Evolutionary conservation across 768 basidiomycete species (phyloP), one percentile per base, ranked within the genome.

Genomic region (Lactarius hatsudake): DNA sequence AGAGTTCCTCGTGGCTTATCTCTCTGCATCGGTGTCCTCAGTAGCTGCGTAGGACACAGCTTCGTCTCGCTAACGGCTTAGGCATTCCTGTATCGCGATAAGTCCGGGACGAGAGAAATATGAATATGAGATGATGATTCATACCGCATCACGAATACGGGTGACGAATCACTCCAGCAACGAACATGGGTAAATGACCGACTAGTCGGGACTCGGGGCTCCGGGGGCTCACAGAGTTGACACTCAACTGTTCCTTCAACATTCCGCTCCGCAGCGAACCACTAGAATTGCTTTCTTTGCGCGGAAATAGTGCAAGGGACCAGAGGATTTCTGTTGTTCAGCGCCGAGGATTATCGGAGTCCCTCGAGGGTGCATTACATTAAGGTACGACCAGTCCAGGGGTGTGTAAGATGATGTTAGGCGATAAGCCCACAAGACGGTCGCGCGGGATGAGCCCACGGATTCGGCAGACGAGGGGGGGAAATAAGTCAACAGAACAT

Each of bases 141-240:
- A 61, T 59, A 59, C 59, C 65, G 32, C 23, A 38, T 63, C 61
- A 62, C 18, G 57, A 56, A 26, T 26, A 61, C 53, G 62, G 38
- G 45, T 28, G 48, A 57, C 32, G 34, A 56, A 56, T 42, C 30
- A 56, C 34, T 58, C 58, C 48, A 23, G 28, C 42, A 53, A 36
- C 58, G 42, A 43, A 54, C 62, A 59, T 34, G 66, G 66, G 38
- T 51, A 60, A 28, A 63, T 61, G 40, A 20, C 40, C 23, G 34
- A 57, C 30, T 28, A 13, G 28, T 48, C 67, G 17, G 58, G 55
- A 34, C 10, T 36, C 15, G 20, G 42, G 30, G 30, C 30, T 32
- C 30, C 5, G 30, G 30, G 30, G 1, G 32, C 32, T 13, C 5
- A 59, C n/a, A 23, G 2, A 10, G 23, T 63, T 55, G 66, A 30